These are phyloP conservation scores for Sisymbrium altissimum DNA, from an alignment of 345 rosid genomes.

Conservation along the genomic window DNA sequence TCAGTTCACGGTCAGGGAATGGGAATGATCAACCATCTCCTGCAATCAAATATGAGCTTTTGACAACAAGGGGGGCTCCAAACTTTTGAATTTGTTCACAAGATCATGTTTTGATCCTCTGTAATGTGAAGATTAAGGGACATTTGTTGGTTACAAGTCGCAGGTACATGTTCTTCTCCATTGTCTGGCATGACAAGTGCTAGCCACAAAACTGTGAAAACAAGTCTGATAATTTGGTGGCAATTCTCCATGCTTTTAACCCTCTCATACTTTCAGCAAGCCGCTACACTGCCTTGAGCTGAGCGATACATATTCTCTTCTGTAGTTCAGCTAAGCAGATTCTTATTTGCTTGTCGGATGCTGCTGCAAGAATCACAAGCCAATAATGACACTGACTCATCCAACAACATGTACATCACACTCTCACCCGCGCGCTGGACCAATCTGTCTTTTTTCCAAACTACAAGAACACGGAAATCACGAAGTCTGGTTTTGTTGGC, in stretches of 20 bases:
- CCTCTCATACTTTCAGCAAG: background rate
- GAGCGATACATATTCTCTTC: background rate
- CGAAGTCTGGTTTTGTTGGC: background rate
- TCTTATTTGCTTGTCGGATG: background rate
- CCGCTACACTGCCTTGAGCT: background rate
- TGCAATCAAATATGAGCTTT: background rate
- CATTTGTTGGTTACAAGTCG: background rate
- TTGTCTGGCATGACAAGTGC: background rate
- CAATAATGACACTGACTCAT: conserved; percentile 6
- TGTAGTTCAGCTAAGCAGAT: background rate
- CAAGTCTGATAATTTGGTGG: background rate
- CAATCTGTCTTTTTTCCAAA: background rate
- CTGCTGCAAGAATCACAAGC: conserved; percentile 16
- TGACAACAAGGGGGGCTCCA: background rate
- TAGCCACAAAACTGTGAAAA: background rate
- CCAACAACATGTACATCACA: background rate
- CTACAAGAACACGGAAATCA: background rate
- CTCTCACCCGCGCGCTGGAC: background rate
- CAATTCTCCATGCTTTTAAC: background rate
- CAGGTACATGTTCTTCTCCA: background rate
- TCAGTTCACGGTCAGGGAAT: background rate
- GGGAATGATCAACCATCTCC: background rate
- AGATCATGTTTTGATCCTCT: background rate
- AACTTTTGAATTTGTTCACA: background rate
- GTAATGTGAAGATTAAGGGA: background rate